Conservation (phyloP, 768 basidiomycete genomes). For the Vararia minispora region DNA sequence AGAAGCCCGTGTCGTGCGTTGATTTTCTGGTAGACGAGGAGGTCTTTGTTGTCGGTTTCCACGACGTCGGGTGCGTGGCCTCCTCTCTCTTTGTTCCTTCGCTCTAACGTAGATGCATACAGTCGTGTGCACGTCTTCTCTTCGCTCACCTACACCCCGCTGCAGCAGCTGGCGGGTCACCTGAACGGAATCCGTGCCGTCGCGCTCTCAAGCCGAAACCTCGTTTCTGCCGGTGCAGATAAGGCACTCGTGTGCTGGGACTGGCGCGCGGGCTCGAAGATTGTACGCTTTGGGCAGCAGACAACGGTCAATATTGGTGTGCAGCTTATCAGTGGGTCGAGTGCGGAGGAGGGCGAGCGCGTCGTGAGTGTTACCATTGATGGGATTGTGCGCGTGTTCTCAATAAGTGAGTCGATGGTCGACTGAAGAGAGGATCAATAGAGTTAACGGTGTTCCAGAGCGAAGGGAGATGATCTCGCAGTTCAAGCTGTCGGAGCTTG, state of each 20-base stretch:
- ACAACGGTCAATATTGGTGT: conserved; percentile 89
- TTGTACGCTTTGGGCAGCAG: conserved; percentile 86
- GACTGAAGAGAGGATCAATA: background rate
- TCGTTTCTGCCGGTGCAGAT: conserved; percentile 76
- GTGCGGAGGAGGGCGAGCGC: conserved; percentile 52
- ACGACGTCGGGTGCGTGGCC: conserved; percentile 69
- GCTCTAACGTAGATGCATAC: conserved; percentile 4
- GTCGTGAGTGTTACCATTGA: conserved; percentile 90
- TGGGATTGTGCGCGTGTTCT: conserved; percentile 83
- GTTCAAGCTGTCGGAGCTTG: conserved; percentile 77
- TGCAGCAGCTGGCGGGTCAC: conserved; percentile 79
- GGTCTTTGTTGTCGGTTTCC: conserved; percentile 88
- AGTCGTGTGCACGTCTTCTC: conserved; percentile 87
- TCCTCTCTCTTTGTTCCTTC: background rate
- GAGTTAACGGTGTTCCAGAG: conserved; percentile 24
- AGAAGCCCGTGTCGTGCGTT: conserved; percentile 86
- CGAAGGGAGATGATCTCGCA: conserved; percentile 87
- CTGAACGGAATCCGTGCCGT: conserved; percentile 86
- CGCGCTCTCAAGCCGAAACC: conserved; percentile 72
- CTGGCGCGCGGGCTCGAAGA: conserved; percentile 81
- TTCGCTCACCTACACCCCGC: conserved; percentile 70
- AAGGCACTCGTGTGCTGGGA: conserved; percentile 81
- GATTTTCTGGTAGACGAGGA: conserved; percentile 80
- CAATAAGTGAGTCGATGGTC: conserved; percentile 53
- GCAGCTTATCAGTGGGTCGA: conserved; percentile 54